These are phyloP conservation scores for Vanrija pseudolonga DNA, from an alignment of 1,284 basidiomycete genomes.

Conservation along the genomic window DNA sequence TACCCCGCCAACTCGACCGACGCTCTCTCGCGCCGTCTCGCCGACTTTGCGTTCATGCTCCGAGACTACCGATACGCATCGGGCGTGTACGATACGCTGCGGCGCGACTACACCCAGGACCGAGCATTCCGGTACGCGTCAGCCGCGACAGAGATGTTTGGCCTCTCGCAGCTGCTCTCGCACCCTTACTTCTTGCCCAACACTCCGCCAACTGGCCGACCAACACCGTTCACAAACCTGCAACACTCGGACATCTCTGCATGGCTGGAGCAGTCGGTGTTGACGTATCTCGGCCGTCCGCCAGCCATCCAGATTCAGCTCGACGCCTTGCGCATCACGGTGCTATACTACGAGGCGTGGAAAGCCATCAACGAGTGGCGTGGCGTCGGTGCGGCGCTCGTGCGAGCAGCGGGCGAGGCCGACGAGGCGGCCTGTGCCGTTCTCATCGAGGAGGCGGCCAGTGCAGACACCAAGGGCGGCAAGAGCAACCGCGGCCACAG, in stretches of 20 bases:
- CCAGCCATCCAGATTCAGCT: constrained; percentile 40
- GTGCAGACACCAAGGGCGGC: constrained; percentile 45
- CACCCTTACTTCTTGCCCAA: constrained; percentile 41
- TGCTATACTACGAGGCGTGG: constrained; percentile 51
- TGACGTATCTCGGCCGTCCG: constrained; percentile 30
- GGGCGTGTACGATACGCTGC: constrained; percentile 76
- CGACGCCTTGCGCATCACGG: constrained; percentile 46
- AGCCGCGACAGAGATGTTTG: constrained; percentile 50
- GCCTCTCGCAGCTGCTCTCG: constrained; percentile 41
- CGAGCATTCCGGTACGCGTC: constrained; percentile 48
- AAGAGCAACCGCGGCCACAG: constrained; percentile 35
- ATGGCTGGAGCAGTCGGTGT: constrained; percentile 48
- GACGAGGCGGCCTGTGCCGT: constrained; percentile 55
- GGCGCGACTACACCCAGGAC: constrained; percentile 61
- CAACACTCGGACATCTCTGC: constrained; percentile 46
- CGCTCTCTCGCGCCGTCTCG: constrained; percentile 62
- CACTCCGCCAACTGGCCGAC: constrained; percentile 23
- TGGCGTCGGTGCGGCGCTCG: constrained; percentile 38
- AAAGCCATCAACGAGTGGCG: constrained; percentile 45
- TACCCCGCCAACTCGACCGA: constrained; percentile 52
- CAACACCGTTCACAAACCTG: constrained; percentile 34
- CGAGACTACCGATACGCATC: constrained; percentile 84
- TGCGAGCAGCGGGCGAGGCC: constrained; percentile 45
- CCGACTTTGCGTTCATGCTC: constrained; percentile 90
- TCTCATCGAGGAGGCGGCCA: constrained; percentile 55